Base-by-base conservation (phyloP, 2,329 filamentous ascomycete species). In the Exophiala sp. region DNA sequence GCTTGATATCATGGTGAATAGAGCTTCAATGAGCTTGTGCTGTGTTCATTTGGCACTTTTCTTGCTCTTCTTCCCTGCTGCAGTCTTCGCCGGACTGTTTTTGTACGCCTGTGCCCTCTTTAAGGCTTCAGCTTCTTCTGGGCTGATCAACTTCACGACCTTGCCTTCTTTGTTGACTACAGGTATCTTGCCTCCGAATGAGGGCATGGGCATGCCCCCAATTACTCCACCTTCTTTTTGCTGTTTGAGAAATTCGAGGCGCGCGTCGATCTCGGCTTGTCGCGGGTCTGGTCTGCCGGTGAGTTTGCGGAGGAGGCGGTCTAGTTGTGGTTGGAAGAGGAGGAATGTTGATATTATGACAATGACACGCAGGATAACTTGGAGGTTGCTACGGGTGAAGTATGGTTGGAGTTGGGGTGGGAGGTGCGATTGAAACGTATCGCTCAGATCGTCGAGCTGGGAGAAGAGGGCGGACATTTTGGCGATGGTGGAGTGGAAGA, bases 311-410 rank as follows among this genome's bases (percentile, higher is more conserved):
- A 59, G 50, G 8, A 61, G 41, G 1, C 16, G n/a, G 39, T 62
- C 57, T 36, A 62, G 45, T 29, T 60, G 59, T n/a, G 59, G 59
- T 29, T 55, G 57, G 46, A 62, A 58, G 20, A 62, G 57, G 29
- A 58, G n/a, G 52, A 58, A 60, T 20, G 54, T 58, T 11, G 43
- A n/a, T 14, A 62, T 41, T 16, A 58, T 50, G 24, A 62, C 52
- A 18, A 60, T 38, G 29, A 54, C 11, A 21, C 59, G 59, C 29
- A 62, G 21, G 44, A 52, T 3, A 2, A 34, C 14, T 38, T 60
- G 55, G 7, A 60, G 39, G 50, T 58, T 55, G 10, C 39, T 21
- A 11, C 50, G 55, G n/a, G 58, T 55, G 11, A 56, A 33, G 58
- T 58, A 58, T 1, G 47, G 40, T 41, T 58, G 55, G 1, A 47